Conservation (phyloP, 257 asterid species). For the Solanum arcanum region DNA sequence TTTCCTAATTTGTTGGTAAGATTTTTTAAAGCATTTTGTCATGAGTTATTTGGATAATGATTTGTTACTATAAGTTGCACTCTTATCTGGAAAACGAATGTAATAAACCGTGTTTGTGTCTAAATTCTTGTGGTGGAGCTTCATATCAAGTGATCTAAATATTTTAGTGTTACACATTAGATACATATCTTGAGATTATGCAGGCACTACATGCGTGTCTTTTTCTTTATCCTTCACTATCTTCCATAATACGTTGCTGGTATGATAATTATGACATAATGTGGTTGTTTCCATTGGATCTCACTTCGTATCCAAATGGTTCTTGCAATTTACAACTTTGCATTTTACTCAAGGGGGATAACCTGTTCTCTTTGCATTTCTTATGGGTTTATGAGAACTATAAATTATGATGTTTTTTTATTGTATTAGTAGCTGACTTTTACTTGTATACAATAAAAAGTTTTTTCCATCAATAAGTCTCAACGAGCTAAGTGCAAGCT, state of each 20-base stretch:
- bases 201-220: background rate
- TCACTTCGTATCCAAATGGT: background rate
- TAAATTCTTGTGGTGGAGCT: background rate
- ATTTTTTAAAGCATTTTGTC: background rate
- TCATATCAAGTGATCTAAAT: background rate
- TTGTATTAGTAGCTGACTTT: background rate
- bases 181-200: background rate
- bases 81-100: background rate
- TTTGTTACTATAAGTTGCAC: background rate
- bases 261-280: background rate
- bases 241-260: background rate
- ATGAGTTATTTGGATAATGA: background rate
- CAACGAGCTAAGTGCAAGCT: background rate
- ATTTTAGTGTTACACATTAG: background rate
- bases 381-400: background rate
- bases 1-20: slow-evolving; percentile 79
- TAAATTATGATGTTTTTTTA: background rate
- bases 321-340: background rate
- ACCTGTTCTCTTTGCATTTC: background rate
- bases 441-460: background rate
- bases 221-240: background rate
- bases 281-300: background rate
- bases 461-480: background rate
- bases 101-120: background rate
- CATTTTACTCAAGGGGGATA: background rate